phyloP scores from a whole-genome alignment of 805 yeast genomes.

The Saccharomycopsis javanensis region DNA sequence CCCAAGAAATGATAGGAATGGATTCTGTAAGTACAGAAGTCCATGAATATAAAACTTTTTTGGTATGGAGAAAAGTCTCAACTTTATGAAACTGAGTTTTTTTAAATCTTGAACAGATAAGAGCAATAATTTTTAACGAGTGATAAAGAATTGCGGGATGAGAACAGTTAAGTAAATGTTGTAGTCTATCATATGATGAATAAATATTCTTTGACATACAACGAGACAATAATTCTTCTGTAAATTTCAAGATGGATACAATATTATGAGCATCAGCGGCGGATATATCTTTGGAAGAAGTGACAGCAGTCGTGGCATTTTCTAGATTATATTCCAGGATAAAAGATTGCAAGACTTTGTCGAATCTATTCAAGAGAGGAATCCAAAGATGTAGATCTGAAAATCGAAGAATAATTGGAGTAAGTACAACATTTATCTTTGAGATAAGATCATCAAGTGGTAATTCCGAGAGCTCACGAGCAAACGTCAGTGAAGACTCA shows the following conservation, averaged over 20 bases:
- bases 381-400: constrained; percentile 61
- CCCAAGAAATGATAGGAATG: background rate
- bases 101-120: constrained; percentile 3
- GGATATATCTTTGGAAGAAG: constrained; percentile 38
- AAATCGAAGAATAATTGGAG: constrained; percentile 8
- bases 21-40: background rate
- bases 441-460: constrained; percentile 32
- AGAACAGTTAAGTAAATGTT: constrained; percentile 6
- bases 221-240: constrained; percentile 54
- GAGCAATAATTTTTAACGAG: constrained; percentile 6
- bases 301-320: constrained; percentile 16
- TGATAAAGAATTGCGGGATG: constrained; percentile 5
- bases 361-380: constrained; percentile 65
- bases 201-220: constrained; percentile 34
- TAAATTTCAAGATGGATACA: constrained; percentile 47
- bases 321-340: constrained; percentile 41
- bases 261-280: constrained; percentile 38
- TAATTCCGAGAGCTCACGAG: constrained; percentile 32
- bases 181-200: constrained; percentile 18
- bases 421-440: constrained; percentile 28
- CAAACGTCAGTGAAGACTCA: constrained; percentile 20
- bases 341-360: constrained; percentile 46
- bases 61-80: background rate
- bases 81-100: background rate
- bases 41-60: background rate